Evolutionary conservation across 192 early-diverging fungal genomes (phyloP).

Genomic region (Pilaira anomala): DNA sequence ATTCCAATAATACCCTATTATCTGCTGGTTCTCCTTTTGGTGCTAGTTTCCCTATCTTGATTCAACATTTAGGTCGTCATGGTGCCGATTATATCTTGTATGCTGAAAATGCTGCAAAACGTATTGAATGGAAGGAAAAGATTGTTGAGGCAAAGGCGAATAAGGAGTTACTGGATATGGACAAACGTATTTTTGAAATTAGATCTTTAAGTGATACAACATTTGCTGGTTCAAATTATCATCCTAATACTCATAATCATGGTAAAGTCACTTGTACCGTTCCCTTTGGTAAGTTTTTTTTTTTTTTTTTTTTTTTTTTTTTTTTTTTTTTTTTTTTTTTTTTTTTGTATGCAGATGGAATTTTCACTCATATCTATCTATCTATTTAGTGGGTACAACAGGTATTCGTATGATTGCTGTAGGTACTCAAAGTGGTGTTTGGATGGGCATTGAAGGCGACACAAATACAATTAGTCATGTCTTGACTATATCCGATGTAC

Average conservation of each 20-base stretch:
- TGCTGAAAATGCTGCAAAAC: slow-evolving; percentile 66
- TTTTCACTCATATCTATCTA: no score
- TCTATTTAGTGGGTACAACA: slow-evolving; percentile 11
- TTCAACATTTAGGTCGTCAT: slow-evolving; percentile 71
- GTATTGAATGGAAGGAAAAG: slow-evolving; percentile 78
- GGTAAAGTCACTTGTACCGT: slow-evolving; percentile 56
- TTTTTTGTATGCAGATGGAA: no score
- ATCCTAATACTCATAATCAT: slow-evolving; percentile 26
- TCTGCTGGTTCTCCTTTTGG: slow-evolving; percentile 36
- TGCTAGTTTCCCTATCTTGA: slow-evolving; percentile 57
- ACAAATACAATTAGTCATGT: slow-evolving; percentile 28
- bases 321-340: no score
- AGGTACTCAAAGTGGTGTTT: slow-evolving; percentile 85
- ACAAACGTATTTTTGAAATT: slow-evolving; percentile 47
- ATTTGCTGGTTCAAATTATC: slow-evolving; percentile 31
- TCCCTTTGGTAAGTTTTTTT: slow-evolving; percentile 24
- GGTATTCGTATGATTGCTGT: slow-evolving; percentile 68
- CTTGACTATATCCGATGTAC: slow-evolving; percentile 51
- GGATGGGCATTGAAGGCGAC: slow-evolving; percentile 64
- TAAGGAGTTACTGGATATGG: slow-evolving; percentile 27
- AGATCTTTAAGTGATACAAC: slow-evolving; percentile 48
- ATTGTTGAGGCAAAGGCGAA: slow-evolving; percentile 62
- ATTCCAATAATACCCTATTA: slow-evolving; percentile 24
- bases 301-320: neutral
- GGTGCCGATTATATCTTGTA: slow-evolving; percentile 69